Base-by-base conservation (phyloP, 2,329 filamentous ascomycete genomes). In the Fusarium annulatum region DNA sequence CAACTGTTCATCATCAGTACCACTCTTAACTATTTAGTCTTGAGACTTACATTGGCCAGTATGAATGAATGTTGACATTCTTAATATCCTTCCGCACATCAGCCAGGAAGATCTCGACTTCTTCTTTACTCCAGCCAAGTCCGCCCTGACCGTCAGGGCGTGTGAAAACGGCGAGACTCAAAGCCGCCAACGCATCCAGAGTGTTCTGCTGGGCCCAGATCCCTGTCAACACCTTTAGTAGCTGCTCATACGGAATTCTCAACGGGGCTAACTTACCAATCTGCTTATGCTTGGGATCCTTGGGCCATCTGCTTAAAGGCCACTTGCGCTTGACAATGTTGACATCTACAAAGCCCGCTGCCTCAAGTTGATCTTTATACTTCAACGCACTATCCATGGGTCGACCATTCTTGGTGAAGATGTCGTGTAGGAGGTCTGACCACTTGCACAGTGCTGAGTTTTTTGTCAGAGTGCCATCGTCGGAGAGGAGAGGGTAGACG, bases 241-340 rank as follows among this genome's bases (percentile, higher is more conserved):
- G 14, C 21, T 42, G n/a, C 9, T 42, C 21, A 23, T 10, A 16
- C 3, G 9, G 2, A 23, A 1, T 4, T 42, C 1, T n/a, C 7
- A 7, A 16, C 1, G 0, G 14, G 15, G n/a, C 6, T 16, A 10
- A 23, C 28, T 33, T 0, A 69, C 71, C 71, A 7, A 74, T 71
- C 34, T 74, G 71, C 8, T 74, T 74, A n/a, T 72, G 57, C 18
- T 58, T 72, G n/a, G 51, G 51, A 38, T 71, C 67, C n/a, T 69
- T 64, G 2, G 71, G 58, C 64, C 61, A 74, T 1, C 21, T 12
- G 18, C 48, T 74, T 4, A 56, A 15, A 2, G 71, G 72, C 71
- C 71, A 74, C 33, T 66, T 67, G 9, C 46, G 51, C 51, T 67
- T 65, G 1, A 69, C 59, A 1, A 66, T 46, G 4, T 49, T 43